Evolutionary conservation across 1,139 yeast species (phyloP).

Genomic region (Tardiomyces depauwii): DNA sequence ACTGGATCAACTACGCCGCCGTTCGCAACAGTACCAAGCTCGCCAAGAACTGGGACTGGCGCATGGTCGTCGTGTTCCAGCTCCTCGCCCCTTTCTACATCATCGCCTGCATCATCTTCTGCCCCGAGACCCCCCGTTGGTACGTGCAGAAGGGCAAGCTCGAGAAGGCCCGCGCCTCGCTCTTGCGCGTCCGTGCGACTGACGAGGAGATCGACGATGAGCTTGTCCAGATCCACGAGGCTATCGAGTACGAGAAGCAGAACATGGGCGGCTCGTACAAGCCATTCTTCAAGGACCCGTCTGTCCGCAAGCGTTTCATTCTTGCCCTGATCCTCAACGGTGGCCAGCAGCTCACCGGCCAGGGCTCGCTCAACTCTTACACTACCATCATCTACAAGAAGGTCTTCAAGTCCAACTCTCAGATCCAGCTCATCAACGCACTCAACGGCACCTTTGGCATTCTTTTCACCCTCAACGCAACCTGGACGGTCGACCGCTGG

Average conservation of each 20-base stretch:
- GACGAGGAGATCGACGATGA: slow-evolving; percentile 15
- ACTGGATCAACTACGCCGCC: slow-evolving; percentile 2
- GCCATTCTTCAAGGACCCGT: slow-evolving; percentile 8
- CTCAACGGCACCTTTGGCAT: slow-evolving; percentile 81
- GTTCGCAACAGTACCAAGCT: background rate
- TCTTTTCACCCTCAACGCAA: slow-evolving; percentile 74
- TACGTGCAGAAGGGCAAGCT: slow-evolving; percentile 42
- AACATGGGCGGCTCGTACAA: slow-evolving; percentile 34
- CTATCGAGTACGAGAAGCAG: slow-evolving; percentile 2
- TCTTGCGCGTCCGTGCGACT: slow-evolving; percentile 7
- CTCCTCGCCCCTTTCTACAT: slow-evolving; percentile 10
- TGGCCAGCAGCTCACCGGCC: slow-evolving; percentile 90
- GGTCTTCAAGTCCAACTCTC: slow-evolving; percentile 50
- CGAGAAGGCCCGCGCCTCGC: slow-evolving; percentile 34
- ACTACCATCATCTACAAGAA: slow-evolving; percentile 44
- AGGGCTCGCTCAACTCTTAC: slow-evolving; percentile 79
- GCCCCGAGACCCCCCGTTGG: slow-evolving; percentile 68
- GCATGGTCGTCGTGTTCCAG: slow-evolving; percentile 1
- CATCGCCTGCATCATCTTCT: slow-evolving; percentile 13
- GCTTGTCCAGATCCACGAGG: slow-evolving; percentile 9
- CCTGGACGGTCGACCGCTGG: slow-evolving; percentile 66
- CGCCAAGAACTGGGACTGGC: slow-evolving; percentile 2
- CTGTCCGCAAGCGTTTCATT: slow-evolving; percentile 42
- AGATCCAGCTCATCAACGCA: slow-evolving; percentile 68
- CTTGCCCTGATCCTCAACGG: slow-evolving; percentile 80